phyloP scores from a whole-genome alignment of 768 basidiomycete species.

The Lactifluus echinatus region DNA sequence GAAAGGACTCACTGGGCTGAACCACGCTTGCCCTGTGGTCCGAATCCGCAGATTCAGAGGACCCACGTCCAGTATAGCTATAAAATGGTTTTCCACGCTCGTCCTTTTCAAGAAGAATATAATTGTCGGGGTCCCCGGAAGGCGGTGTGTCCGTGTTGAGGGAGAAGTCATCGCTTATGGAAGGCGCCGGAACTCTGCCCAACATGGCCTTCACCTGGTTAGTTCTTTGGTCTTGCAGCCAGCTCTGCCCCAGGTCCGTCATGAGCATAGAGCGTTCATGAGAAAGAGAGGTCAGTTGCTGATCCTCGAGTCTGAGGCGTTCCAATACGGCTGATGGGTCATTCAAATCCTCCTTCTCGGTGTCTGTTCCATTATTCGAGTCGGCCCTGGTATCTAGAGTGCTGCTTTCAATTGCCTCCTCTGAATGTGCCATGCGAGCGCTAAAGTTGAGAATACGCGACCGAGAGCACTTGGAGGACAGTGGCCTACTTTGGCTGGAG shows the following conservation, averaged over 20 bases:
- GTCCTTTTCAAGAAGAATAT: slow-evolving; percentile 8
- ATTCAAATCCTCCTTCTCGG: neutral
- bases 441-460: slow-evolving; percentile 10
- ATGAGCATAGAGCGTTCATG: slow-evolving; percentile 3
- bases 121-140: slow-evolving; percentile 1
- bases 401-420: neutral
- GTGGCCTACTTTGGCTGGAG: neutral
- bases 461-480: slow-evolving; percentile 2
- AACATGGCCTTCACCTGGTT: neutral
- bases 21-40: neutral
- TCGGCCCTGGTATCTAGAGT: neutral
- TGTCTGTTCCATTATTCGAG: neutral
- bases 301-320: slow-evolving; percentile 12
- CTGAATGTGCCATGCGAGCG: neutral
- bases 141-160: slow-evolving; percentile 15
- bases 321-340: slow-evolving; percentile 15
- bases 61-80: neutral
- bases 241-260: slow-evolving; percentile 4
- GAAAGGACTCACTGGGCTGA: neutral
- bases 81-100: slow-evolving; percentile 12
- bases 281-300: neutral
- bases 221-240: slow-evolving; percentile 15
- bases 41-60: slow-evolving; percentile 13
- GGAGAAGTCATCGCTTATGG: slow-evolving; percentile 17
- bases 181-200: neutral